Conservation (phyloP, 352 stramenopile species). For the Discostella stelligera region DNA sequence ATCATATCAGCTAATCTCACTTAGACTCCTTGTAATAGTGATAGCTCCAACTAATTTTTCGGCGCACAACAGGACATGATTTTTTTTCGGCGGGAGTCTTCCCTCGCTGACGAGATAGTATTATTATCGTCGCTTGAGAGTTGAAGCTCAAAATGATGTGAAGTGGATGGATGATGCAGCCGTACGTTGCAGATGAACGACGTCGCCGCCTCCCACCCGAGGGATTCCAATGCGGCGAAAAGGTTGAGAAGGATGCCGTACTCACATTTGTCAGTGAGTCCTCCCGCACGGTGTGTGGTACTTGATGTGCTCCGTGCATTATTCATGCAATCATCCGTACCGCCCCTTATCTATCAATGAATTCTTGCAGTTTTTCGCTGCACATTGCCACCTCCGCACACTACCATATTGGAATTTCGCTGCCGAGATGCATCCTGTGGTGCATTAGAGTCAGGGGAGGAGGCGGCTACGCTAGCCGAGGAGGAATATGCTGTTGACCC, state of each 20-base stretch:
- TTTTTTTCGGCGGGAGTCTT: too few relatives aligned
- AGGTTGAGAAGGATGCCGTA: constrained; percentile 27
- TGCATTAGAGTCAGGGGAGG: constrained; percentile 41
- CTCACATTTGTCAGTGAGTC: constrained; percentile 9
- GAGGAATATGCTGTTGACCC: constrained; percentile 52
- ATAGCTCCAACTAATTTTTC: too few relatives aligned
- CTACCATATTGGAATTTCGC: constrained; percentile 34
- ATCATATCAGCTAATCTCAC: too few relatives aligned
- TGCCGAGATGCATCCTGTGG: constrained; percentile 55
- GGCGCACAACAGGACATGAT: too few relatives aligned
- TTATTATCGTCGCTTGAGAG: too few relatives aligned
- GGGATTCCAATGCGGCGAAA: constrained; percentile 57
- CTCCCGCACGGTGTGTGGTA: not conserved
- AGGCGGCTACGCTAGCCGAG: constrained; percentile 23
- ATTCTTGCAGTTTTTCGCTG: constrained; percentile 23
- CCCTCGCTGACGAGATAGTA: too few relatives aligned
- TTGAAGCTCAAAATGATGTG: too few relatives aligned
- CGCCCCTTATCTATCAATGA: not conserved
- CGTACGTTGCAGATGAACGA: not conserved
- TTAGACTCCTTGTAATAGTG: too few relatives aligned
- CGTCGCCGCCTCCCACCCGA: constrained; percentile 23
- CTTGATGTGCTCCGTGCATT: not conserved
- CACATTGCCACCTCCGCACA: constrained; percentile 7
- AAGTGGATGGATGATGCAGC: too few relatives aligned
- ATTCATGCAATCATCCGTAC: not conserved